phyloP scores from a whole-genome alignment of 768 basidiomycete genomes.

The Butyriboletus loyo region DNA sequence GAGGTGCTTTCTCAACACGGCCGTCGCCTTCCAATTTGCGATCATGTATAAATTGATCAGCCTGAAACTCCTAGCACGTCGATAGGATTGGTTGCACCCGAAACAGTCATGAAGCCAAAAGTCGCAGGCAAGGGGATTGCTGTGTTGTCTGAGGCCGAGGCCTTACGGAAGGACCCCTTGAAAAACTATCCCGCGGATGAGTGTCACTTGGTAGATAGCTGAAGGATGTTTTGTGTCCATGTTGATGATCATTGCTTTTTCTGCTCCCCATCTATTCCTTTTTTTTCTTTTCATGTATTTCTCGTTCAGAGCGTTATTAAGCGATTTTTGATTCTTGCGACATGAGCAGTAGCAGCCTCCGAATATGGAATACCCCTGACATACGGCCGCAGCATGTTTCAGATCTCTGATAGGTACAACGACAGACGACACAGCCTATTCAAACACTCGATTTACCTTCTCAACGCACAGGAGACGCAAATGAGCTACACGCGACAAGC shows the following conservation, averaged over 20 bases:
- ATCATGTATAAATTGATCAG: constrained; percentile 12
- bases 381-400: constrained; percentile 9
- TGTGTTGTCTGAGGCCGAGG: constrained; percentile 67
- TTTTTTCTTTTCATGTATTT: not conserved
- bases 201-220: constrained; percentile 20
- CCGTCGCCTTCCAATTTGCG: not conserved
- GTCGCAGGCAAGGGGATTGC: constrained; percentile 40
- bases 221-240: constrained; percentile 9
- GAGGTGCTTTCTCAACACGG: constrained; percentile 3
- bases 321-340: not conserved
- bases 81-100: constrained; percentile 35
- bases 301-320: not conserved
- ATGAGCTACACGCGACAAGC: constrained; percentile 53
- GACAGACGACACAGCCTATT: not conserved
- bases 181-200: constrained; percentile 60
- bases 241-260: not conserved
- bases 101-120: constrained; percentile 69
- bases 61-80: constrained; percentile 24
- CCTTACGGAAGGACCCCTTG: constrained; percentile 72
- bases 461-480: not conserved
- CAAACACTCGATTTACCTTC: not conserved
- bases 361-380: constrained; percentile 20
- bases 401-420: not conserved
- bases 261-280: constrained; percentile 15
- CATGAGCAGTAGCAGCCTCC: not conserved